phyloP scores from a whole-genome alignment of 345 rosid species.

The Kandelia obovata region DNA sequence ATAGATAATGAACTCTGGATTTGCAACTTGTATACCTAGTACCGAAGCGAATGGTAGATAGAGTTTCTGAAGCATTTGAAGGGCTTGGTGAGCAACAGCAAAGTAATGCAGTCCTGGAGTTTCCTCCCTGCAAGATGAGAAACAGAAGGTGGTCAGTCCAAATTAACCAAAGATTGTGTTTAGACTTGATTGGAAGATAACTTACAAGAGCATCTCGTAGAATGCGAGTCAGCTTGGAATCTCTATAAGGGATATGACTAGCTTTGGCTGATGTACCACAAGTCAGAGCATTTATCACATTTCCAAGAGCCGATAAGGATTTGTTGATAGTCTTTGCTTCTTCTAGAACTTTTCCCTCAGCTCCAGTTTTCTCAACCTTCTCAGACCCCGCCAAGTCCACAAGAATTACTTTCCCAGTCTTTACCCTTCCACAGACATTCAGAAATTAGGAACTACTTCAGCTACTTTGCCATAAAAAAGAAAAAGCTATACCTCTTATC shows the following conservation, averaged over 20 bases:
- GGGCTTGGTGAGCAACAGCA: slow-evolving; percentile 93
- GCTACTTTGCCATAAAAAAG: not conserved
- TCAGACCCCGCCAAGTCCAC: slow-evolving; percentile 95
- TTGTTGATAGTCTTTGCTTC: slow-evolving; percentile 91
- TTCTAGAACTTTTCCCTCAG: slow-evolving; percentile 90
- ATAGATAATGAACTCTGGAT: slow-evolving; percentile 1
- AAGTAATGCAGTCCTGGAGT: slow-evolving; percentile 68
- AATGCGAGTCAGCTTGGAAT: slow-evolving; percentile 91
- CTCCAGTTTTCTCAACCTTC: slow-evolving; percentile 93
- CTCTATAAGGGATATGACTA: slow-evolving; percentile 75
- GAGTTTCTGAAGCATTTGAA: slow-evolving; percentile 73
- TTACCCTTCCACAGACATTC: slow-evolving; percentile 36
- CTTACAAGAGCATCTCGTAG: slow-evolving; percentile 82
- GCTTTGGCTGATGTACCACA: slow-evolving; percentile 57
- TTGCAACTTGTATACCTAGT: slow-evolving; percentile 45
- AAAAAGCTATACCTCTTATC: slow-evolving; percentile 49
- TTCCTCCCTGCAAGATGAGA: slow-evolving; percentile 63
- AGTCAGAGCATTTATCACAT: slow-evolving; percentile 82
- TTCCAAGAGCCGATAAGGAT: slow-evolving; percentile 88
- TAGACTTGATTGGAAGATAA: slow-evolving; percentile 16
- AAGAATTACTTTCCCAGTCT: slow-evolving; percentile 67
- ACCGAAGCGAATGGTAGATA: slow-evolving; percentile 90
- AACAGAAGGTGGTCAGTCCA: slow-evolving; percentile 1
- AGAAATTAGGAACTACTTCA: slow-evolving; percentile 4
- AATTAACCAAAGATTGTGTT: not conserved